phyloP scores from a whole-genome alignment of 1,284 basidiomycete genomes.

The Papiliotrema nemorosa region DNA sequence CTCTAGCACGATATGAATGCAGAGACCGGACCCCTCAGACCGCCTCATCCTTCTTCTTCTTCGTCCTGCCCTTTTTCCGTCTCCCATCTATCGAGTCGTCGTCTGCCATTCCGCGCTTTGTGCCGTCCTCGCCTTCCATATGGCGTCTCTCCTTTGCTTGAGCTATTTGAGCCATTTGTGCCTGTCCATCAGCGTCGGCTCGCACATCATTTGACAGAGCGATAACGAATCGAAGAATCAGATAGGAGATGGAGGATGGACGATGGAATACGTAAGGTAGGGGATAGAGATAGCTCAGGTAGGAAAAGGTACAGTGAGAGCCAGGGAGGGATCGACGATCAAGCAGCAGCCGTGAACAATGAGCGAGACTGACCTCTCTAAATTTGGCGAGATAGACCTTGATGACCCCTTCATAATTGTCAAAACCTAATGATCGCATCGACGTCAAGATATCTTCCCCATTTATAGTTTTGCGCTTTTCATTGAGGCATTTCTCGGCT shows the following conservation, averaged over 20 bases:
- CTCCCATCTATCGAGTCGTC: slow-evolving; percentile 13
- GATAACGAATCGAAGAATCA: background rate
- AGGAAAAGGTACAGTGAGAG: too few relatives aligned
- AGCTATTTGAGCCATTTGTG: slow-evolving; percentile 29
- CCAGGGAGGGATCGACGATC: too few relatives aligned
- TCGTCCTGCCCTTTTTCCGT: slow-evolving; percentile 1
- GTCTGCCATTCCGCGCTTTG: slow-evolving; percentile 10
- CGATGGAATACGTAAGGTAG: background rate
- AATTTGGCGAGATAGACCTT: slow-evolving; percentile 90
- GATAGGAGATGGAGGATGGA: background rate
- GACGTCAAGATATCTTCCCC: slow-evolving; percentile 83
- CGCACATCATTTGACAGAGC: too few relatives aligned
- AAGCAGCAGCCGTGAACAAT: too few relatives aligned
- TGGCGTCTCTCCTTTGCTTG: slow-evolving; percentile 20
- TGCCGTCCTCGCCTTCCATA: slow-evolving; percentile 17
- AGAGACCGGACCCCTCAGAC: background rate
- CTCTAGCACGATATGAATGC: too few relatives aligned
- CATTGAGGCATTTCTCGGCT: slow-evolving; percentile 92
- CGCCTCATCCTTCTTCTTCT: slow-evolving; percentile 14
- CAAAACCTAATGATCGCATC: slow-evolving; percentile 90
- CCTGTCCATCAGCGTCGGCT: too few relatives aligned
- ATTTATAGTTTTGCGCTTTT: slow-evolving; percentile 91
- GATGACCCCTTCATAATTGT: slow-evolving; percentile 83
- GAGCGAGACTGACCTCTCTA: slow-evolving; percentile 63
- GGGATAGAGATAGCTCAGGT: too few relatives aligned